These are phyloP conservation scores for Cornus suecica DNA, from an alignment of 148 eudicot species.

Conservation along the genomic window DNA sequence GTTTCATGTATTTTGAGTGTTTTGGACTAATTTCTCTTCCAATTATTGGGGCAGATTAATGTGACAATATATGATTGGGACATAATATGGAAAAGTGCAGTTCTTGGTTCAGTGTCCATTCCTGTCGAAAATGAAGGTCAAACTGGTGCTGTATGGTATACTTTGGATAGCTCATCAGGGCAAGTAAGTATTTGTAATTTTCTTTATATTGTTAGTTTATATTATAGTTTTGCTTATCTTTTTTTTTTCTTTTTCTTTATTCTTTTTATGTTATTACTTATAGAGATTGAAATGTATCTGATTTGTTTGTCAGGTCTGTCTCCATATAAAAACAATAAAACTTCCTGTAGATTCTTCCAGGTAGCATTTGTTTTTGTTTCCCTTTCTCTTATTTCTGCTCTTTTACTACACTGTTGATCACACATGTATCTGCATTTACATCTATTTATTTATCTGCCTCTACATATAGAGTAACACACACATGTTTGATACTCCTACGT, in stretches of 20 bases:
- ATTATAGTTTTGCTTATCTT: not conserved
- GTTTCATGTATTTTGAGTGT: not conserved
- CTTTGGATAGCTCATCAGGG: constrained; percentile 76
- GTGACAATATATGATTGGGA: constrained; percentile 97
- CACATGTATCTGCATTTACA: no score
- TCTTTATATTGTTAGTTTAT: not conserved
- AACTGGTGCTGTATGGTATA: constrained; percentile 74
- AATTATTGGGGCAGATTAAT: constrained; percentile 54
- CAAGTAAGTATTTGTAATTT: constrained; percentile 44
- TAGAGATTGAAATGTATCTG: not conserved
- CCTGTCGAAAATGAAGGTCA: constrained; percentile 76
- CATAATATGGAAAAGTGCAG: constrained; percentile 88
- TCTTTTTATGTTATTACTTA: not conserved
- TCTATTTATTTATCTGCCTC: not conserved
- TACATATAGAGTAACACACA: not conserved
- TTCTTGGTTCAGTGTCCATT: constrained; percentile 77
- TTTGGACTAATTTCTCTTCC: constrained; percentile 6
- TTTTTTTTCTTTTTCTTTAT: no score
- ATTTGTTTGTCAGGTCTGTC: constrained; percentile 67
- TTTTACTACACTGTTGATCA: constrained; percentile 4
- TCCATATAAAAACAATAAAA: constrained; percentile 56
- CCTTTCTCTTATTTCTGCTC: not conserved
- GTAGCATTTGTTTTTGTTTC: constrained; percentile 28
- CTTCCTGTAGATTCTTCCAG: constrained; percentile 55
- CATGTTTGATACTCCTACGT: not conserved